Evolutionary conservation across 2,329 filamentous ascomycete species (phyloP).

Genomic region (Fusarium papillatum): DNA sequence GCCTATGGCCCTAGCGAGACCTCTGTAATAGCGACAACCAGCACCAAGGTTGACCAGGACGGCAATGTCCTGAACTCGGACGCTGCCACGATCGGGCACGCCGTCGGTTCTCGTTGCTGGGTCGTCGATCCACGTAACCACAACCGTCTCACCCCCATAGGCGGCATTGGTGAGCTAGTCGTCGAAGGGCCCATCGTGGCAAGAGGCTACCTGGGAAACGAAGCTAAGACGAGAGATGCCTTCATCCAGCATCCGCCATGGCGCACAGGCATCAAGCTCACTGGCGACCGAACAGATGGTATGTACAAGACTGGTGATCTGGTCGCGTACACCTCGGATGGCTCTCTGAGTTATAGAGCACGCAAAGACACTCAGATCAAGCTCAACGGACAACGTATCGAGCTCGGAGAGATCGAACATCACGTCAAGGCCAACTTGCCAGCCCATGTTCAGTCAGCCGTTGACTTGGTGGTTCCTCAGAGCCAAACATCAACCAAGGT

Average conservation of each 20-base stretch:
- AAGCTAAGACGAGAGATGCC: slow-evolving; percentile 19
- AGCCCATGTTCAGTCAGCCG: slow-evolving; percentile 54
- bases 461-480: slow-evolving; percentile 60
- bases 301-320: slow-evolving; percentile 66
- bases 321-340: slow-evolving; percentile 56
- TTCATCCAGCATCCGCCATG: slow-evolving; percentile 60
- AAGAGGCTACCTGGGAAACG: slow-evolving; percentile 23
- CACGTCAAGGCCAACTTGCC: slow-evolving; percentile 57
- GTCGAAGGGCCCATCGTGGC: slow-evolving; percentile 31
- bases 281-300: not conserved
- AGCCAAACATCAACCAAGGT: slow-evolving; percentile 32
- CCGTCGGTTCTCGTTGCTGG: slow-evolving; percentile 25
- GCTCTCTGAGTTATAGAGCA: slow-evolving; percentile 59
- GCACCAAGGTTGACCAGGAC: slow-evolving; percentile 8
- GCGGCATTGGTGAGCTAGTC: slow-evolving; percentile 17
- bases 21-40: slow-evolving; percentile 13
- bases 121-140: slow-evolving; percentile 11
- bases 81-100: slow-evolving; percentile 14
- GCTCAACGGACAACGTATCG: slow-evolving; percentile 69
- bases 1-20: slow-evolving; percentile 33
- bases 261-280: slow-evolving; percentile 39
- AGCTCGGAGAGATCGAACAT: slow-evolving; percentile 60
- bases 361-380: slow-evolving; percentile 73
- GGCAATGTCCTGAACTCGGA: not conserved
- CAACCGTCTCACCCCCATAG: slow-evolving; percentile 18